These are phyloP conservation scores for Lactarius akahatsu DNA, from an alignment of 768 basidiomycete species.

Conservation along the genomic window DNA sequence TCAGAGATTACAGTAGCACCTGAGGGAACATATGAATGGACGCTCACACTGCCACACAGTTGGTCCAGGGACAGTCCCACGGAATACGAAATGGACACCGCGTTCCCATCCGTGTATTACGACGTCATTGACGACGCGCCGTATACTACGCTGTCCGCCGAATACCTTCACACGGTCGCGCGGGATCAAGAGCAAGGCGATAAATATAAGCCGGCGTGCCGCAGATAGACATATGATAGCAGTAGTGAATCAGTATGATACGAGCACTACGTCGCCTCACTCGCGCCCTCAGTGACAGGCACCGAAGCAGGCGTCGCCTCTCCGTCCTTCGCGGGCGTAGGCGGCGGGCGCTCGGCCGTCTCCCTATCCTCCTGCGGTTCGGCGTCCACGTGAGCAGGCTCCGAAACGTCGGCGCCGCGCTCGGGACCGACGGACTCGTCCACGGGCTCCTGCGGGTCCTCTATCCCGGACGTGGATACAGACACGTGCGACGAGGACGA, in stretches of 20 bases:
- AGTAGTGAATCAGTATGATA: background rate
- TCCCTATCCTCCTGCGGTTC: background rate
- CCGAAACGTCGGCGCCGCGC: background rate
- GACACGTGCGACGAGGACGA: conserved; percentile 1
- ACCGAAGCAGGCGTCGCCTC: background rate
- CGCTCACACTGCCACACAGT: no score
- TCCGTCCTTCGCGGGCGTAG: conserved; percentile 17
- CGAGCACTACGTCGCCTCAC: background rate
- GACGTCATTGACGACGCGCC: no score
- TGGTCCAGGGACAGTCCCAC: no score
- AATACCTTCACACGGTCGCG: background rate
- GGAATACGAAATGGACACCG: no score
- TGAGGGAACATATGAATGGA: no score
- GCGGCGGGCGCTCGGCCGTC: background rate
- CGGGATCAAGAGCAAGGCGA: background rate
- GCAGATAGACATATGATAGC: background rate
- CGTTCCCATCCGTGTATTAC: no score
- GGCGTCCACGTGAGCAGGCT: background rate
- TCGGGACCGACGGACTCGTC: background rate
- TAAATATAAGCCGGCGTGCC: background rate
- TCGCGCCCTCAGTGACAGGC: conserved; percentile 3
- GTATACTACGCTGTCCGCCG: no score
- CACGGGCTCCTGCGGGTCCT: background rate
- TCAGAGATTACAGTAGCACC: no score
- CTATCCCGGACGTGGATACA: background rate